Evolutionary conservation across 169 alveolate genomes (phyloP).

Genomic region (Cyclospora cayetanensis): DNA sequence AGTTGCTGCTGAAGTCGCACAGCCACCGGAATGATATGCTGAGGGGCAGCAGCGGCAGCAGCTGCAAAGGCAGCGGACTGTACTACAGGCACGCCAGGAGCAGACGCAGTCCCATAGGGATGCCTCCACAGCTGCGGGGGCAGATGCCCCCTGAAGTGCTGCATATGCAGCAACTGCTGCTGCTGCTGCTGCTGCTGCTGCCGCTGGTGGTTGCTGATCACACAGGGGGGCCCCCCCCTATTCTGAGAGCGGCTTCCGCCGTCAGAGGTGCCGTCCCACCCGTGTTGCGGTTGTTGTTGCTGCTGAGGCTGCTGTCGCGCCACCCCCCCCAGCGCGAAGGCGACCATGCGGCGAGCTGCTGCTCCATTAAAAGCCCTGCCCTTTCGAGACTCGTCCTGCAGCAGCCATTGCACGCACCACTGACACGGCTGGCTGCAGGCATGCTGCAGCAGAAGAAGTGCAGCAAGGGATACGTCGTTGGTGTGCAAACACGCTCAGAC

Average conservation of each 20-base stretch:
- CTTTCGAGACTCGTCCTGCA: constrained; percentile 31
- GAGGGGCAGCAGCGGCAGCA: constrained; percentile 36
- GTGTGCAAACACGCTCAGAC: no score
- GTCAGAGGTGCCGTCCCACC: not conserved
- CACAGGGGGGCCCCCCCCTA: constrained; percentile 20
- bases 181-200: not conserved
- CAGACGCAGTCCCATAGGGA: not conserved
- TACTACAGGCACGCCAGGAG: not conserved
- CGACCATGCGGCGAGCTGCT: constrained; percentile 61
- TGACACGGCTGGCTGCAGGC: not conserved
- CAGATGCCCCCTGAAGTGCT: not conserved
- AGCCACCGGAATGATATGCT: not conserved
- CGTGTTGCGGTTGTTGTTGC: not conserved
- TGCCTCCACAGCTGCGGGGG: constrained; percentile 32
- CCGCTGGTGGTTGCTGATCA: constrained; percentile 13
- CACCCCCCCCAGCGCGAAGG: not conserved
- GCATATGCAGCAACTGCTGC: constrained; percentile 19
- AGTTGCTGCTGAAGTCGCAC: constrained; percentile 34
- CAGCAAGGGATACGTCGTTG: no score
- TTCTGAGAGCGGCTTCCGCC: not conserved
- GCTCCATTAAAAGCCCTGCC: constrained; percentile 63
- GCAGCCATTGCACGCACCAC: constrained; percentile 19
- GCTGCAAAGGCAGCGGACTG: constrained; percentile 30
- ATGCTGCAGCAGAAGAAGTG: not conserved
- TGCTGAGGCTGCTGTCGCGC: constrained; percentile 35